Evolutionary conservation across 2,329 filamentous ascomycete genomes (phyloP), one percentile per base, ranked within the genome.

Genomic region (Hymenoscyphus fraxineus): DNA sequence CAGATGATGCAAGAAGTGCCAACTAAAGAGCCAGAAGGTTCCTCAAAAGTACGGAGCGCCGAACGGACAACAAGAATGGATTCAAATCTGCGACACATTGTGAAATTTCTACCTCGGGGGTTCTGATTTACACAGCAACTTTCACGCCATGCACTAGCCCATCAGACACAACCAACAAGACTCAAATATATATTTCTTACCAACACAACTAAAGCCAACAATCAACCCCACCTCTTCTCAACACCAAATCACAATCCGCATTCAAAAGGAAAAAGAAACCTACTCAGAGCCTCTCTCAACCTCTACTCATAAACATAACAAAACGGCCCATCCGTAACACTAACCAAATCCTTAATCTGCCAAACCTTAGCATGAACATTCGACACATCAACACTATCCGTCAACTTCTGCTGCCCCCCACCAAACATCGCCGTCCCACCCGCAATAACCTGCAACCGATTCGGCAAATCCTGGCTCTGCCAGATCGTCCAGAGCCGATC

Each of bases 401-500:
- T 68, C 38, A 68, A 38, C 56, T 67, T 65, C 54, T 65, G 56
- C 44, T 15, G 60, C 61, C 12, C 66, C 65, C 67, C 64, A 2
- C 66, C 66, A 62, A 67, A 60, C 64, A 69, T 69, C 6, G 47
- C 32, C 1, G 65, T 67, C n/a, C 64, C 66, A 16, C 67, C 65
- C 54, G 60, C 39, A 27, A 69, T 69, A n/a, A 66, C 62, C 32
- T 67, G 66, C 60, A 64, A 62, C 2, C 67, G 55, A 47, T 66
- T 67, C 22, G 69, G 78, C 6, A 68, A 38, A 67, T 80, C 76
- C 15, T 79, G 75, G 57, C 77, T 78, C 72, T 81, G 79, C 79
- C 79, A 82, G 66, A 81, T 77, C 66, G 78, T 80, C 70, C 79
- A 80, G 60, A 80, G 71, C 10, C 79, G 73, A 66, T 82, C 80